Base-by-base conservation (phyloP, 371 early-diverging fungal genomes). In the Apophysomyces ossiformis region DNA sequence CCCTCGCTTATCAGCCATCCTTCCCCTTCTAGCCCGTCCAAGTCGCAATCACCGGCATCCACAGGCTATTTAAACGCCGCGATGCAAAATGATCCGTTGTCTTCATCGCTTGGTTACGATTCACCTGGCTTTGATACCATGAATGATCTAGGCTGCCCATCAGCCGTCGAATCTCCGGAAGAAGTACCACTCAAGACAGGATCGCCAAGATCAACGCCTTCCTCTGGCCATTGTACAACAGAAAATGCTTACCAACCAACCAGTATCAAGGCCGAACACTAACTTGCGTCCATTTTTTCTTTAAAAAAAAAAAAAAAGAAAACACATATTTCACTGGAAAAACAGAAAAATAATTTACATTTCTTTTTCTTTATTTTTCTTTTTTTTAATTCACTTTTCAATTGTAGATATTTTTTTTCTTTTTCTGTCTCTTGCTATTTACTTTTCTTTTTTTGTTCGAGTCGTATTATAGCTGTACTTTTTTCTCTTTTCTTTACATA, bases 11-110 rank as follows among this genome's bases (percentile, higher is more conserved):
- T 50, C 54, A 50, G 54, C 26, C 54, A 50, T 50, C 54, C 54
- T 21, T 50, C 54, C 9, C 54, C 54, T 18, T 50, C 54, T 21
- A 50, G 54, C 11, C 54, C 54, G 21, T 50, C 54, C 54, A 50
- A 50, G 54, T 50, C 54, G 21, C 54, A 50, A 21, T 50, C 54
- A 21, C 54, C 54, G 54, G 54, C 54, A 9, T 50, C 54, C 54
- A 50, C 54, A 16, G 54, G 54, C 7, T 50, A 50, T 50, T 50
- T 50, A 50, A 50, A 50, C 54, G 21, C 54, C 8, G 54, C 21
- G n/a, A 21, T 21, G 9, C 54, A 50, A 21, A 50, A 9, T 21
- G 54, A 50, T 21, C 54, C 16, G 54, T 50, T 50, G 9, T 26
- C 54, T 18, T 5, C 54, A 21, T 18, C 54, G 9, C n/a, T 50